Percentiles rank a stretch among this genome's conserved stretches.
These are phyloP conservation scores for Termitomyces titanicus DNA, from an alignment of 768 basidiomycete species.

Conservation along the genomic window DNA sequence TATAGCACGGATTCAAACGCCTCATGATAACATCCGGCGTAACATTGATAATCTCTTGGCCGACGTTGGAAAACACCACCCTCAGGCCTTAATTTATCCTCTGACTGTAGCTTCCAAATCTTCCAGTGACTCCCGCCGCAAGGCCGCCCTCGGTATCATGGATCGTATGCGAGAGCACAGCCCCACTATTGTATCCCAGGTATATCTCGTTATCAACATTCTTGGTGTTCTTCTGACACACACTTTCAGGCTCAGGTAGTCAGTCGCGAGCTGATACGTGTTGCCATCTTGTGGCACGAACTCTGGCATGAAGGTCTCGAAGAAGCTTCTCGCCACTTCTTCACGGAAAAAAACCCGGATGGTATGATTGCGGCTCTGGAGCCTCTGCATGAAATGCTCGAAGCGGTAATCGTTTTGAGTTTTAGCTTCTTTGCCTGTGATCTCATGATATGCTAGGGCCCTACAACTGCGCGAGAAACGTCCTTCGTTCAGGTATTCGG, in stretches of 20 bases:
- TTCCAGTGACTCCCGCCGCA: constrained; percentile 75
- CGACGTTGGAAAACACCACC: constrained; percentile 94
- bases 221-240: neutral
- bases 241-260: constrained; percentile 69
- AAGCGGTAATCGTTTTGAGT: constrained; percentile 54
- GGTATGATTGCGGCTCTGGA: constrained; percentile 95
- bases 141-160: constrained; percentile 85
- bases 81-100: constrained; percentile 94
- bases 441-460: constrained; percentile 53
- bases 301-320: constrained; percentile 98
- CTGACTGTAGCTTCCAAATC: constrained; percentile 97
- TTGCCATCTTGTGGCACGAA: constrained; percentile 98
- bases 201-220: constrained; percentile 21
- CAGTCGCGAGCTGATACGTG: constrained; percentile 91
- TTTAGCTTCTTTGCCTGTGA: neutral
- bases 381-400: constrained; percentile 89
- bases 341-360: constrained; percentile 94
- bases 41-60: constrained; percentile 87
- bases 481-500: constrained; percentile 95
- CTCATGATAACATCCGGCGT: constrained; percentile 78
- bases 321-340: constrained; percentile 94
- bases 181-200: constrained; percentile 82
- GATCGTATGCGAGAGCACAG: constrained; percentile 93
- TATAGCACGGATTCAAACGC: constrained; percentile 97
- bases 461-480: constrained; percentile 90